Evolutionary conservation across 2,329 filamentous ascomycete species (phyloP).

Genomic region (Microdochium nivale): DNA sequence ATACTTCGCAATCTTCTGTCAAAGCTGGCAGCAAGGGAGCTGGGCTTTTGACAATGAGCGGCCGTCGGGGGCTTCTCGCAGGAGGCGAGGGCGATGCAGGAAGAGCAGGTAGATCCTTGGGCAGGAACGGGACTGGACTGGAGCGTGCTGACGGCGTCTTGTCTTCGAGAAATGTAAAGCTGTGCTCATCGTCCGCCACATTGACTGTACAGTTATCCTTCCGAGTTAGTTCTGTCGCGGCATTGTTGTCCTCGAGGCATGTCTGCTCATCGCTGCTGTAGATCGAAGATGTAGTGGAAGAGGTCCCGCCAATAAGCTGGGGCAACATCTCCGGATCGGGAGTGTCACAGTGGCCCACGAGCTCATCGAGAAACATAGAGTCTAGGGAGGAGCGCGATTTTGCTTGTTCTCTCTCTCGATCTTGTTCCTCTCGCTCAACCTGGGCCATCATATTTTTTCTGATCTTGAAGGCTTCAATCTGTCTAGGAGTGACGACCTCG

Average conservation of each 20-base stretch:
- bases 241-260: neutral
- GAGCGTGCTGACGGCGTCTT: neutral
- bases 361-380: conserved; percentile 1
- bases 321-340: neutral
- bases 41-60: neutral
- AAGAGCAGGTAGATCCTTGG: neutral
- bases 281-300: neutral
- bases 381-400: conserved; percentile 7
- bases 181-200: neutral
- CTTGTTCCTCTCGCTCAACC: conserved; percentile 12
- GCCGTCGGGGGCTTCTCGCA: neutral
- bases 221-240: neutral
- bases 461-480: conserved; percentile 36
- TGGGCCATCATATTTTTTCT: conserved; percentile 26
- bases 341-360: neutral
- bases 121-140: neutral
- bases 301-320: neutral
- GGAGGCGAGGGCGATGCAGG: neutral
- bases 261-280: neutral
- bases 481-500: conserved; percentile 48
- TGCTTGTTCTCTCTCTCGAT: conserved; percentile 8
- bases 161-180: neutral
- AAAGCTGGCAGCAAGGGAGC: neutral
- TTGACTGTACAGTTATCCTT: neutral
- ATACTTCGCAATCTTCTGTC: neutral